A percentile compares a stretch with the other conserved stretches of the same genome.
Evolutionary conservation across 371 early-diverging fungal species (phyloP).

Genomic region (Rhizopus stolonifer): DNA sequence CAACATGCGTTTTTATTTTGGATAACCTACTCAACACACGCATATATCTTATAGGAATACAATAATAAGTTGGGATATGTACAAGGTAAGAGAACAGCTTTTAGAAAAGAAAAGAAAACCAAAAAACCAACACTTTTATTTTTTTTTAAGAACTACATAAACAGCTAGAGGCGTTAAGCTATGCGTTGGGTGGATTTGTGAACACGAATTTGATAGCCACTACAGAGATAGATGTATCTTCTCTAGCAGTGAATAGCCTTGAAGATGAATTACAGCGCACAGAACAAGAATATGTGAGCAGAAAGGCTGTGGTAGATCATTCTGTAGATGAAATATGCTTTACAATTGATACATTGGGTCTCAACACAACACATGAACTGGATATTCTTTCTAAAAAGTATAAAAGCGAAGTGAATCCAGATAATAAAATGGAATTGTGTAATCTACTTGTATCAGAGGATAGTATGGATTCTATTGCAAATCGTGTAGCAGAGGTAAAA

Average conservation of each 20-base stretch:
- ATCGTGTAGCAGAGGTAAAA: slow-evolving; percentile 17
- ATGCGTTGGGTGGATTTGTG: slow-evolving; percentile 27
- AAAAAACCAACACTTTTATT: not conserved
- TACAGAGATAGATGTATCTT: slow-evolving; percentile 39
- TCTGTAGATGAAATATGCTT: slow-evolving; percentile 13
- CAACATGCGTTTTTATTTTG: not conserved
- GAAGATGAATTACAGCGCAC: slow-evolving; percentile 44
- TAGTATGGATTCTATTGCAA: slow-evolving; percentile 12
- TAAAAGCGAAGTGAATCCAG: slow-evolving; percentile 9
- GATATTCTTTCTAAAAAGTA: slow-evolving; percentile 23
- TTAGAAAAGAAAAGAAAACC: not conserved
- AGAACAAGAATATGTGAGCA: slow-evolving; percentile 31
- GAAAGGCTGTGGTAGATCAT: slow-evolving; percentile 14
- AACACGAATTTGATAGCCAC: slow-evolving; percentile 23
- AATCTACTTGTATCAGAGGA: slow-evolving; percentile 19
- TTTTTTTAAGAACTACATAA: slow-evolving; percentile 21
- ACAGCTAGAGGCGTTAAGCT: slow-evolving; percentile 17
- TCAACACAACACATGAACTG: slow-evolving; percentile 13
- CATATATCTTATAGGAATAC: slow-evolving; percentile 12
- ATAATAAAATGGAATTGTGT: slow-evolving; percentile 20
- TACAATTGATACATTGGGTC: slow-evolving; percentile 20
- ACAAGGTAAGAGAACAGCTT: slow-evolving; percentile 15
- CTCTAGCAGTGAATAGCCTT: slow-evolving; percentile 29
- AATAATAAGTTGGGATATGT: slow-evolving; percentile 13
- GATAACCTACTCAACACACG: too few relatives aligned